A percentile compares a stretch with the other conserved stretches of the same genome.
These are phyloP conservation scores for Laburnicola sp. DNA, from an alignment of 2,329 filamentous ascomycete genomes.

Conservation along the genomic window DNA sequence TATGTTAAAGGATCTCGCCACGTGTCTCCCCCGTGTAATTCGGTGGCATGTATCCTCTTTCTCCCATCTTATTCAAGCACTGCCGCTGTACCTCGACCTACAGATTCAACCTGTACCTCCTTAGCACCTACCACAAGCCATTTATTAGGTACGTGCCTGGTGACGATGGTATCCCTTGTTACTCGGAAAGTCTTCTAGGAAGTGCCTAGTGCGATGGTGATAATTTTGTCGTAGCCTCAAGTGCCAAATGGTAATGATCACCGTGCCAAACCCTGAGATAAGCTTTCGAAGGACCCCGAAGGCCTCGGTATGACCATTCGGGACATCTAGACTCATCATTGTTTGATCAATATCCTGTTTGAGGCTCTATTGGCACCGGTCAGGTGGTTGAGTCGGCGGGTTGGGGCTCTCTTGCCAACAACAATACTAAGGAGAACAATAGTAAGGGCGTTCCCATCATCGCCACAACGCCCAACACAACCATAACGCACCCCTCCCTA, in stretches of 20 bases:
- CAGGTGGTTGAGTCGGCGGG: neutral
- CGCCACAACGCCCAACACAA: constrained; percentile 2
- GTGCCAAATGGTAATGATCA: too few species aligned
- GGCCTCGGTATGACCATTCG: neutral
- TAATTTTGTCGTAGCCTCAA: neutral
- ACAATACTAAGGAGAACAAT: constrained; percentile 28
- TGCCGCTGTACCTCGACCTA: too few species aligned
- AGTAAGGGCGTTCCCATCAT: constrained; percentile 8
- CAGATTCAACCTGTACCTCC: too few species aligned
- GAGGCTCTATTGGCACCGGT: neutral
- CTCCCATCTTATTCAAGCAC: too few species aligned
- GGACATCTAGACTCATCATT: neutral
- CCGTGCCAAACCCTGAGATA: too few species aligned
- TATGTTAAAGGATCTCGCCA: too few species aligned
- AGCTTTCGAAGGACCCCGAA: neutral
- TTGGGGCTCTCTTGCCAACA: constrained; percentile 2
- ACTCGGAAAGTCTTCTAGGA: neutral
- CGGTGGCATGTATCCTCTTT: too few species aligned
- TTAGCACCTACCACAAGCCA: too few species aligned
- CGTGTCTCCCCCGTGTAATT: too few species aligned
- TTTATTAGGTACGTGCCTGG: neutral
- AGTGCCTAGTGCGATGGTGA: neutral
- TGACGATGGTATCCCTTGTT: too few species aligned
- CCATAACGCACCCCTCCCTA: neutral
- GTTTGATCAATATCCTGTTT: neutral